phyloP scores from a whole-genome alignment of 805 yeast genomes.

The Clavispora carvajalis region DNA sequence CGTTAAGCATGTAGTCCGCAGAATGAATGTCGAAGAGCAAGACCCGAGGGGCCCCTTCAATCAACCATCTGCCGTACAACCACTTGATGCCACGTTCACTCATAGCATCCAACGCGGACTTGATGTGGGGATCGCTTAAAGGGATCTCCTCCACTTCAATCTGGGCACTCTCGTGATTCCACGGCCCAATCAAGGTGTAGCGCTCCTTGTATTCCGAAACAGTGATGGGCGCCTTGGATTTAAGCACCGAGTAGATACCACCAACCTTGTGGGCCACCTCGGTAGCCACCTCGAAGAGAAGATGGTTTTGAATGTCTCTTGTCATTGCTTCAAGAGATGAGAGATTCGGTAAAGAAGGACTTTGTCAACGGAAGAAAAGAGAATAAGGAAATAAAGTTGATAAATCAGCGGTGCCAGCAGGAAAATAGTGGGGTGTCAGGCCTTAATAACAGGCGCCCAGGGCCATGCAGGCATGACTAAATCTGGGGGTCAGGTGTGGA shows the following conservation, averaged over 20 bases:
- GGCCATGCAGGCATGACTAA: not conserved
- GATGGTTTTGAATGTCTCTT: conserved; percentile 82
- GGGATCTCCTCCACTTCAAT: conserved; percentile 78
- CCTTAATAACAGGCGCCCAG: not conserved
- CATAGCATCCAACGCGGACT: conserved; percentile 72
- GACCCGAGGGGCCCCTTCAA: conserved; percentile 96
- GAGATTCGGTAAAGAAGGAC: not conserved
- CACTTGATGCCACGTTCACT: conserved; percentile 71
- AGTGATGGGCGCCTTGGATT: conserved; percentile 95
- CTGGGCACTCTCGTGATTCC: conserved; percentile 66
- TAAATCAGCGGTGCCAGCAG: not conserved
- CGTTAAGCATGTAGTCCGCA: conserved; percentile 64
- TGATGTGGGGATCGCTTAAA: conserved; percentile 49
- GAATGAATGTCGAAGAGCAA: conserved; percentile 80
- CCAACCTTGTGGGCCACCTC: conserved; percentile 98
- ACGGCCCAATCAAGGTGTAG: conserved; percentile 83
- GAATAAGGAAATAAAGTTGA: not conserved
- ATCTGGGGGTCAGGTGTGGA: not conserved
- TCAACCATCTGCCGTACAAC: conserved; percentile 92
- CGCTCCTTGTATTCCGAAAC: conserved; percentile 87
- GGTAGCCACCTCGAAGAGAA: conserved; percentile 90
- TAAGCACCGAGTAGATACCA: conserved; percentile 93
- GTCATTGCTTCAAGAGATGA: conserved; percentile 41
- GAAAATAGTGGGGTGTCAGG: conserved; percentile 1
- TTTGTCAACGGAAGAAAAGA: not conserved